Evolutionary conservation across 208 protist genomes (phyloP).

Genomic region (Leishmania major): DNA sequence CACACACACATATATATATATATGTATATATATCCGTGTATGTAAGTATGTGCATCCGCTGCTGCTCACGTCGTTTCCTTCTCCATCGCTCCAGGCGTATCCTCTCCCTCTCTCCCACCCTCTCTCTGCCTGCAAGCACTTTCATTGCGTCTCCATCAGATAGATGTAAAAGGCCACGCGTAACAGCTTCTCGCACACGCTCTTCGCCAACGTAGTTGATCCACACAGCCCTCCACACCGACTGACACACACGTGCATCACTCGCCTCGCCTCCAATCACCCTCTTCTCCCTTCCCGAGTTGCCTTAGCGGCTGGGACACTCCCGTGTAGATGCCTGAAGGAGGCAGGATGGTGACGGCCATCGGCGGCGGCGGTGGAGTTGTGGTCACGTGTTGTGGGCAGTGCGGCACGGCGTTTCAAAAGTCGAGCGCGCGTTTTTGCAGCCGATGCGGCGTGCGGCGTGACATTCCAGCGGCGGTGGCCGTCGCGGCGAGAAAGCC

Average conservation of each 20-base stretch:
- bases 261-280: background rate
- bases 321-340: slow-evolving; percentile 16
- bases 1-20: too few species aligned
- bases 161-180: background rate
- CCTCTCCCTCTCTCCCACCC: too few species aligned
- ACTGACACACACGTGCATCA: background rate
- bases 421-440: slow-evolving; percentile 84
- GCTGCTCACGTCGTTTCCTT: background rate
- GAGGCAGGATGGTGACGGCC: slow-evolving; percentile 1
- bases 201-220: background rate
- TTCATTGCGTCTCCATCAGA: background rate
- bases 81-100: background rate
- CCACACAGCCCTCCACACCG: background rate
- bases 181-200: background rate
- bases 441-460: slow-evolving; percentile 70
- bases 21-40: too few species aligned
- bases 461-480: background rate
- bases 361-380: background rate
- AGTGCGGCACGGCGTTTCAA: slow-evolving; percentile 73
- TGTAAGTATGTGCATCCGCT: background rate
- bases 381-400: slow-evolving; percentile 46
- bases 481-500: background rate
- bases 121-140: background rate
- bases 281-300: background rate
- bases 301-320: background rate